Percentiles rank a stretch among this genome's conserved stretches.
Evolutionary conservation across 306 rosid genomes (phyloP).

Genomic region (Alnus rubra): DNA sequence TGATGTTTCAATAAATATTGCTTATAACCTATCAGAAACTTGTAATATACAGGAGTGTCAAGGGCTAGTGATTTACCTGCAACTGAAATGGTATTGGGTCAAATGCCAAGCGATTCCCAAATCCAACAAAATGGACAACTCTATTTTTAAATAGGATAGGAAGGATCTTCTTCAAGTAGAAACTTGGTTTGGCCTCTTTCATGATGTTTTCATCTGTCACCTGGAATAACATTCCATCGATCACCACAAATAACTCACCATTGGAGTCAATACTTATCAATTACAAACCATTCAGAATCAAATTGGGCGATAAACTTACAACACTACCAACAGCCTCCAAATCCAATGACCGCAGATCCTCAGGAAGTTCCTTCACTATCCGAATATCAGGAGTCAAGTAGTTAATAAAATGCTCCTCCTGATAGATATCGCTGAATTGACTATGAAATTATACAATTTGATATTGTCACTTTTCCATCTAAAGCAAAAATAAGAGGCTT

Average conservation of each 20-base stretch:
- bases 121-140: constrained; percentile 86
- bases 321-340: constrained; percentile 84
- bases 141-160: constrained; percentile 80
- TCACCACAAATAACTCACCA: constrained; percentile 25
- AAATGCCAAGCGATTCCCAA: constrained; percentile 96
- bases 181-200: constrained; percentile 95
- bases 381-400: constrained; percentile 89
- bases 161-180: constrained; percentile 74
- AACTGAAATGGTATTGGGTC: constrained; percentile 81
- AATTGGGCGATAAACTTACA: constrained; percentile 51
- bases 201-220: constrained; percentile 80
- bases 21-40: constrained; percentile 14
- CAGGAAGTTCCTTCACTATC: constrained; percentile 87
- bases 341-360: constrained; percentile 75
- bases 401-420: constrained; percentile 85
- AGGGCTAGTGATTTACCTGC: constrained; percentile 63
- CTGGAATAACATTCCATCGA: constrained; percentile 49
- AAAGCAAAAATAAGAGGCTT: constrained; percentile 33
- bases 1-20: background rate
- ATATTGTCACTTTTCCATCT: constrained; percentile 40
- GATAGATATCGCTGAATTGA: constrained; percentile 89
- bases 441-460: constrained; percentile 57
- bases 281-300: background rate
- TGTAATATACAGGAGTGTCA: constrained; percentile 25
- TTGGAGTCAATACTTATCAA: constrained; percentile 11